These are phyloP conservation scores for Pleurostoma richardsiae DNA, from an alignment of 2,329 filamentous ascomycete species.

Conservation along the genomic window DNA sequence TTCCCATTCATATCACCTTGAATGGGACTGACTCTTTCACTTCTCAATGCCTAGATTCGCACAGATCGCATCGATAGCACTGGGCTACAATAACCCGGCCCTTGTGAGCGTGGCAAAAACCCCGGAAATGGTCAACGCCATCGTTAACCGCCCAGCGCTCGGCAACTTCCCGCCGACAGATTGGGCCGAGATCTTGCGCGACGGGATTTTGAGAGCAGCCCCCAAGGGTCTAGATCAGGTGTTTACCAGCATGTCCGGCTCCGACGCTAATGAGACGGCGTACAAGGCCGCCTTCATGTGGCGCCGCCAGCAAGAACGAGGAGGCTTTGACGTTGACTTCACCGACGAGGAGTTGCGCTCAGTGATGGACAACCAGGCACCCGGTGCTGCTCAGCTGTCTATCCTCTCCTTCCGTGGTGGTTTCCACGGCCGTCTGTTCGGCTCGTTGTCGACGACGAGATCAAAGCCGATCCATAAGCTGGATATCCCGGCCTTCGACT, in stretches of 20 bases:
- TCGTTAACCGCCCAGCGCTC: slow-evolving; percentile 75
- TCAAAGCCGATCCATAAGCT: slow-evolving; percentile 83
- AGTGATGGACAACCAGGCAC: slow-evolving; percentile 66
- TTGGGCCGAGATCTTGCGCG: slow-evolving; percentile 67
- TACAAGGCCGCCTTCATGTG: slow-evolving; percentile 88
- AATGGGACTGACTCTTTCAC: not conserved
- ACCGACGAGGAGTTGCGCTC: slow-evolving; percentile 62
- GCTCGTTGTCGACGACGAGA: slow-evolving; percentile 71
- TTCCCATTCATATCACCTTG: not conserved
- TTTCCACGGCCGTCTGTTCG: slow-evolving; percentile 80
- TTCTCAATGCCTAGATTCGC: slow-evolving; percentile 51
- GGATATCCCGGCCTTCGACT: slow-evolving; percentile 84
- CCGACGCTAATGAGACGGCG: slow-evolving; percentile 78
- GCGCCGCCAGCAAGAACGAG: slow-evolving; percentile 64
- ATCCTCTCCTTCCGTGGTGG: slow-evolving; percentile 74
- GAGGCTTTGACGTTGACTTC: slow-evolving; percentile 63
- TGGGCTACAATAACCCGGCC: slow-evolving; percentile 75
- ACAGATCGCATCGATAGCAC: slow-evolving; percentile 78
- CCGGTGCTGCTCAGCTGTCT: slow-evolving; percentile 68
- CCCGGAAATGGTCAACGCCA: slow-evolving; percentile 65
- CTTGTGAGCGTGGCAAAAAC: slow-evolving; percentile 61
- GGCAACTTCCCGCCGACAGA: slow-evolving; percentile 76
- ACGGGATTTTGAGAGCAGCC: slow-evolving; percentile 66
- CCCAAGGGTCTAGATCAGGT: slow-evolving; percentile 73
- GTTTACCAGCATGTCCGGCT: slow-evolving; percentile 75